Percentiles rank a stretch among this genome's conserved stretches.
phyloP scores from a whole-genome alignment of 73 alveolate species.

The Paramecium sonneborni region DNA sequence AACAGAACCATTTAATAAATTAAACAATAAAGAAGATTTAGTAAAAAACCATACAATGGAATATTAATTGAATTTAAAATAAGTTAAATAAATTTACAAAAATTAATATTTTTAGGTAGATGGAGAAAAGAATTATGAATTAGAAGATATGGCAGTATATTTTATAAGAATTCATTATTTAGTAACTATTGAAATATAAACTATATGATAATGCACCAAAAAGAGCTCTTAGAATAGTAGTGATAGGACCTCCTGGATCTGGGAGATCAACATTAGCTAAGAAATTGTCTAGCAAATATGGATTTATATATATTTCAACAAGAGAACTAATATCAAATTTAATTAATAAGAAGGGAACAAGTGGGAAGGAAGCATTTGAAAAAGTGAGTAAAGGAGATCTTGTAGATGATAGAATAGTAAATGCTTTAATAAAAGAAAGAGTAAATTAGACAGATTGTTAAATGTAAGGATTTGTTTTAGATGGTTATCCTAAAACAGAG shows the following conservation, averaged over 20 bases:
- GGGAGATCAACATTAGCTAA: slow-evolving; percentile 90
- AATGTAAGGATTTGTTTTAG: slow-evolving; percentile 93
- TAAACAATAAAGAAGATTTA: slow-evolving; percentile 25
- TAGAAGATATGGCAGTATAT: slow-evolving; percentile 72
- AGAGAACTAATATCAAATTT: slow-evolving; percentile 80
- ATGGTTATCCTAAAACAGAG: slow-evolving; percentile 90
- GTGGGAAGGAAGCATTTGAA: slow-evolving; percentile 74
- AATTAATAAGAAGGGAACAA: slow-evolving; percentile 78
- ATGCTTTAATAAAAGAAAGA: slow-evolving; percentile 82
- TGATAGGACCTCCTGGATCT: slow-evolving; percentile 97
- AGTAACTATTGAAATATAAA: slow-evolving; percentile 74
- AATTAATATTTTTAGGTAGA: slow-evolving; percentile 81
- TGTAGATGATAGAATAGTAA: slow-evolving; percentile 85
- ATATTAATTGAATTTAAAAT: slow-evolving; percentile 80
- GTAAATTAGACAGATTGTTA: slow-evolving; percentile 84
- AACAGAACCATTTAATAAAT: slow-evolving; percentile 21
- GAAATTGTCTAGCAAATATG: slow-evolving; percentile 79
- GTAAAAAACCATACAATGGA: slow-evolving; percentile 45
- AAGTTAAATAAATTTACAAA: slow-evolving; percentile 84
- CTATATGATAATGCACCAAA: slow-evolving; percentile 84
- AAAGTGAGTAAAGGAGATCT: slow-evolving; percentile 79
- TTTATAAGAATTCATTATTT: slow-evolving; percentile 64
- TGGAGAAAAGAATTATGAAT: slow-evolving; percentile 66
- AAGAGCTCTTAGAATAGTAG: slow-evolving; percentile 92
- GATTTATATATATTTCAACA: slow-evolving; percentile 83